Evolutionary conservation across 2,329 filamentous ascomycete genomes (phyloP), one percentile per base, ranked within the genome.

Genomic region (Ceratocystis colombiana): DNA sequence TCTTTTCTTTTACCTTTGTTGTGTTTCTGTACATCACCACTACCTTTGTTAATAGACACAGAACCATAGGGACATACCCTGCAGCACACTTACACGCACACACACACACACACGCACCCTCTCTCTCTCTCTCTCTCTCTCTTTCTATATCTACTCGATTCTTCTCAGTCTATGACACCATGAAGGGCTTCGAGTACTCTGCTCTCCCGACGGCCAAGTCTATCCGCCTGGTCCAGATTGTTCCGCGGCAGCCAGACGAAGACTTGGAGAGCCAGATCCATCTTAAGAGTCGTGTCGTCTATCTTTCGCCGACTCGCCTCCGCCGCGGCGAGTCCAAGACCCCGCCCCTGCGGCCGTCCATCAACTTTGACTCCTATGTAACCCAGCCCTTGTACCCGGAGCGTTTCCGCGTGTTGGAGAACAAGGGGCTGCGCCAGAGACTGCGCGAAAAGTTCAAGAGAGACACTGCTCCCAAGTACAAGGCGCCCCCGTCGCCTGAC

Each of bases 171-270:
- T 41, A 33, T 22, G 17, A 48, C 41, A 33, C 63, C 33, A 68
- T 66, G 57, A 64, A 65, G 28, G 64, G 30, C 37, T 65, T 48
- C n/a, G 41, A 64, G 20, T 68, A 61, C 30, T 28, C 62, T 20
- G 48, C 67, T 10, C 44, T 68, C 15, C 67, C 64, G 37, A 64
- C 64, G 20, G 46, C 50, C 37, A 68, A 68, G 64, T 68, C 67
- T 30, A 68, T 68, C 64, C 64, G 67, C 12, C 64, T 68, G 30
- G 64, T 68, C 48, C 64, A 68, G 59, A 68, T 68, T 33, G 61
- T 64, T 44, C 64, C 67, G 5, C 67, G 67, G 12, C 61, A 64
- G 12, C 44, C 61, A 12, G 57, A 53, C 20, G 64, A 66, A 20
- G 50, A 20, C n/a, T 15, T 45, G 22, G 64, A 68, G 20, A 68